Evolutionary conservation across 805 yeast genomes (phyloP), one percentile per base, ranked within the genome.

Genomic region (Nakazawaea siamensis): DNA sequence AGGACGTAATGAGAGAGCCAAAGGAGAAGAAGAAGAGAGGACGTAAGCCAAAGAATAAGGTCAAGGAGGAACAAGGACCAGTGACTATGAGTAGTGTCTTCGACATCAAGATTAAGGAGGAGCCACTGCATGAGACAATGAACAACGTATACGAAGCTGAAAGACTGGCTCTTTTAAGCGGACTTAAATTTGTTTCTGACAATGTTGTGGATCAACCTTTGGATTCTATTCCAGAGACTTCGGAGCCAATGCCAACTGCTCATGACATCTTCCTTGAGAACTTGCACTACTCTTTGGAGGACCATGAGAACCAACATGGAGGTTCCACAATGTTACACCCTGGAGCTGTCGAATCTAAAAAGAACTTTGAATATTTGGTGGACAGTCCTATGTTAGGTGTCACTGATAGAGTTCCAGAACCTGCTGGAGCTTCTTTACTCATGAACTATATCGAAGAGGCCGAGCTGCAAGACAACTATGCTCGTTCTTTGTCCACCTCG

Each of bases 221-320:
- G n/a, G n/a, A n/a, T n/a, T n/a, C n/a, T n/a, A n/a, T n/a, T n/a
- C n/a, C n/a, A n/a, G n/a, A n/a, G n/a, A n/a, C n/a, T n/a, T 20
- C 23, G 10, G 23, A 20, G 23, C 10, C 10, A 7, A 20, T 20
- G 10, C 23, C 23, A 7, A 10, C 10, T 20, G 23, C 10, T 10
- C 23, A 24, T 25, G 24, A 24, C n/a, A 21, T 24, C 3, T 18
- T 15, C 7, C 20, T 28, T 13, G 33, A 32, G 7, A 28, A 28
- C 14, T 27, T 37, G 14, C 40, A 37, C 20, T 37, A 33, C 16
- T 29, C 40, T 12, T 29, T 37, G 19, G 40, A 37, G 21, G 29
- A 29, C 27, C 40, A 37, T 21, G 21, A 28, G 4, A 29, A 20
- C 10, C 10, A 8, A 20, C 10, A 10, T 20, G 7, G 10, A 20